These are phyloP conservation scores for Fusarium sambucinum DNA, from an alignment of 2,329 filamentous ascomycete species.

Conservation along the genomic window DNA sequence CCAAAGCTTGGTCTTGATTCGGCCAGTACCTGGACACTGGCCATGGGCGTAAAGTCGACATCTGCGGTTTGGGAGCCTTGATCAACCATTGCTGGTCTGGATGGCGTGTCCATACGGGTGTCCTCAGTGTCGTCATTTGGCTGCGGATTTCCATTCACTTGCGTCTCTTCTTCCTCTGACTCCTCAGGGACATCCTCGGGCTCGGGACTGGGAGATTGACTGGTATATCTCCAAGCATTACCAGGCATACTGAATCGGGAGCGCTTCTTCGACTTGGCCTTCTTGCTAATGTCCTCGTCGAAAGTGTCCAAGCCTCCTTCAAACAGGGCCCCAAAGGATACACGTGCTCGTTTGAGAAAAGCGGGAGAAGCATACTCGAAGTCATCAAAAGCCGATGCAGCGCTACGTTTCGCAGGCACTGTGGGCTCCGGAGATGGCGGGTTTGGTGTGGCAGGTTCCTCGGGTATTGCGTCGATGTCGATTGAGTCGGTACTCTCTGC, in stretches of 20 bases:
- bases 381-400: conserved; percentile 54
- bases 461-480: conserved; percentile 26
- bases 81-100: conserved; percentile 51
- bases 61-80: conserved; percentile 53
- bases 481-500: background rate
- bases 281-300: conserved; percentile 66
- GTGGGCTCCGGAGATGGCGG: conserved; percentile 35
- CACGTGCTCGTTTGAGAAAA: conserved; percentile 77
- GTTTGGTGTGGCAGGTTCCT: conserved; percentile 35
- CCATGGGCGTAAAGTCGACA: conserved; percentile 46
- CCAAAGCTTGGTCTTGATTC: conserved; percentile 44
- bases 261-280: conserved; percentile 67
- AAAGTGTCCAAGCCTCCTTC: conserved; percentile 76
- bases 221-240: conserved; percentile 79
- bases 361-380: conserved; percentile 81
- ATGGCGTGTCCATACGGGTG: conserved; percentile 35
- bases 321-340: conserved; percentile 76
- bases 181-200: conserved; percentile 54
- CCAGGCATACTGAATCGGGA: conserved; percentile 76
- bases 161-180: conserved; percentile 17
- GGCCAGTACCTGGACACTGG: conserved; percentile 48
- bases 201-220: conserved; percentile 78
- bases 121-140: conserved; percentile 24
- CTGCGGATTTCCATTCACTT: conserved; percentile 6
- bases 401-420: conserved; percentile 52